Base-by-base conservation (phyloP, 352 stramenopile species). In the Globisporangium uncinulatum region DNA sequence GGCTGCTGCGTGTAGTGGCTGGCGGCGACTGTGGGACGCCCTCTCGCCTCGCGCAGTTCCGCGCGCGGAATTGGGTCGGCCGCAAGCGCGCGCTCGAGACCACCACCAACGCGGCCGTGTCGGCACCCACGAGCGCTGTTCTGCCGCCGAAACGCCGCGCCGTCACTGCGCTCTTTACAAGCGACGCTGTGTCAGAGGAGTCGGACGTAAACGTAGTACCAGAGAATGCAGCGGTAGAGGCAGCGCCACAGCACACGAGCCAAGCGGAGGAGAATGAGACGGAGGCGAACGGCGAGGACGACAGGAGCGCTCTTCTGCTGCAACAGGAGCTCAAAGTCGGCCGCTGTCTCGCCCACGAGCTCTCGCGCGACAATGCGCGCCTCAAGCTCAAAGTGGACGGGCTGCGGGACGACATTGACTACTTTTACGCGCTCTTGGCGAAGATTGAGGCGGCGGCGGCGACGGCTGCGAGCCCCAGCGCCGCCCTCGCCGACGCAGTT, bases 361-460 rank as follows among this genome's bases (percentile, higher is more conserved):
- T 87, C 8, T 34, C 79, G 15, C 66, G 69, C 11, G 77, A 86
- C 32, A 82, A 74, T 17, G 65, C 63, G 24, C 60, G 71, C 14
- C 70, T 86, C 61, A 71, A 64, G 31, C 73, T 87, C 32, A 80
- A 81, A 56, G 65, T 61, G 21, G 50, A 70, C 36, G 58, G 41
- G 34, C 34, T 87, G 42, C 66, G 67, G 31, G 67, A 78, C 0
- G 74, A 84, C 42, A 77, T 87, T 20, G 71, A 81, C 51, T 76
- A 70, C 54, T 81, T 79, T 51, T 87, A 83, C 43, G 58, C 67
- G 19, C 19, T 79, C 39, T 56, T 87, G 29, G 65, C 57, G 2
- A 64, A 42, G 46, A 83, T 87, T 53, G 73, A 63, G 53, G 42
- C 43, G 19, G 34, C 52, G 7, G 51, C 57, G 20, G 17, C 42